A percentile compares a stretch with the other conserved stretches of the same genome.
Evolutionary conservation across 148 eudicot species (phyloP).

Genomic region (Vaccinium macrocarpon): DNA sequence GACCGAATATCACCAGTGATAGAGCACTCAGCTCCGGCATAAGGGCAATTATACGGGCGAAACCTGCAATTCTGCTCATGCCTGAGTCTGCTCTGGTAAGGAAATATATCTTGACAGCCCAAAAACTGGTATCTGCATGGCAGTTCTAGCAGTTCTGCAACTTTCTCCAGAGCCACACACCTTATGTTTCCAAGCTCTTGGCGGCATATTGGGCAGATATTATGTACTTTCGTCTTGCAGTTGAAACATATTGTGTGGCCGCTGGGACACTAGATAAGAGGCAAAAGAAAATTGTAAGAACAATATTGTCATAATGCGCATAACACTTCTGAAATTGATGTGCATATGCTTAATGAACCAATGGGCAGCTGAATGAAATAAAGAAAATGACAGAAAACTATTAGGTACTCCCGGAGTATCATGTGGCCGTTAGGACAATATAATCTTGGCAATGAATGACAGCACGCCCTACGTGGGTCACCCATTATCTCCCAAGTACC

Average conservation of each 20-base stretch:
- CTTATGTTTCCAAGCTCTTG: conserved; percentile 64
- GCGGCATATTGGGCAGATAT: conserved; percentile 59
- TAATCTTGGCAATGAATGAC: not conserved
- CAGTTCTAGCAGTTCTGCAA: conserved; percentile 57
- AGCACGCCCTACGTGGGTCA: not conserved
- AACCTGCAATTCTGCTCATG: conserved; percentile 53
- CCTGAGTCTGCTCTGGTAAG: conserved; percentile 44
- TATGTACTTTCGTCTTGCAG: conserved; percentile 52
- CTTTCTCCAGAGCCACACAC: conserved; percentile 71
- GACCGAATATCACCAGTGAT: conserved; percentile 49
- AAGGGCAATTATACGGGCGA: conserved; percentile 60
- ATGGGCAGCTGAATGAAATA: not conserved
- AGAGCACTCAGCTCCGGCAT: conserved; percentile 52
- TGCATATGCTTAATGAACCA: not conserved
- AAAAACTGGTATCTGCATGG: conserved; percentile 49
- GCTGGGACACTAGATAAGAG: conserved; percentile 47
- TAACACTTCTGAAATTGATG: not conserved
- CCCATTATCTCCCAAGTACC: not conserved
- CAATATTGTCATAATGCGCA: not conserved
- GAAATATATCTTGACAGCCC: conserved; percentile 54
- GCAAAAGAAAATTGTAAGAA: conserved; percentile 1
- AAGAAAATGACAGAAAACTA: not conserved
- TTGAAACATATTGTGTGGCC: conserved; percentile 57
- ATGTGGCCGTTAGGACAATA: not conserved
- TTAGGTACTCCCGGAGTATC: not conserved